phyloP scores from a whole-genome alignment of 768 basidiomycete species.

The Pisolithus sp. region DNA sequence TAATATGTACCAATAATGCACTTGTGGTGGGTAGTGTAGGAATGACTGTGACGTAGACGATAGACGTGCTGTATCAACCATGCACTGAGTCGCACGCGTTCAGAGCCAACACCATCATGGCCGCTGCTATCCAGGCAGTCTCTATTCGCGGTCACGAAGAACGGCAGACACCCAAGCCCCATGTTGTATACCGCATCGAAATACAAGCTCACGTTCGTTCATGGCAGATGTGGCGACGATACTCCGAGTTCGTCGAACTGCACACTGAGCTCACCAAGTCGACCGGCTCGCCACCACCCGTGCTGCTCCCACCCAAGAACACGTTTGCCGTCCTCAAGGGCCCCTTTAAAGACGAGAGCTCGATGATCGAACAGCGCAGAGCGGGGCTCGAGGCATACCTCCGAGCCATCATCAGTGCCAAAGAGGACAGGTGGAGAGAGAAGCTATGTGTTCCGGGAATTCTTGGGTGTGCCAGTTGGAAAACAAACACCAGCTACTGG shows the following conservation, averaged over 20 bases:
- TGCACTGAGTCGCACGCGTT: background rate
- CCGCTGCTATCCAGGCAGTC: constrained; percentile 67
- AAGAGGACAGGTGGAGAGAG: constrained; percentile 81
- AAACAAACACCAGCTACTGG: constrained; percentile 33
- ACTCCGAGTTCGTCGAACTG: constrained; percentile 90
- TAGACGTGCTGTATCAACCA: no score
- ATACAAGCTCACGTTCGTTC: constrained; percentile 85
- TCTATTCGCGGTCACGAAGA: constrained; percentile 65
- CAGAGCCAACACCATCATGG: constrained; percentile 34
- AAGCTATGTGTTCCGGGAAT: constrained; percentile 74
- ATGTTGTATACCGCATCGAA: constrained; percentile 76
- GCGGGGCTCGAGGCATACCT: constrained; percentile 77
- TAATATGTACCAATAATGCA: background rate
- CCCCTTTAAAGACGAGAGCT: constrained; percentile 43
- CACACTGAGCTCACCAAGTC: constrained; percentile 74
- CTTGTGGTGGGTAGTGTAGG: no score
- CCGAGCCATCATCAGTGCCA: constrained; percentile 75
- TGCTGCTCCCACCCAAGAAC: constrained; percentile 80
- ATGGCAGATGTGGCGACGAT: constrained; percentile 92
- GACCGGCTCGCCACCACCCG: constrained; percentile 77
- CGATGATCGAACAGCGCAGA: constrained; percentile 71
- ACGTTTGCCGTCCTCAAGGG: constrained; percentile 58
- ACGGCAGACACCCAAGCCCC: constrained; percentile 63
- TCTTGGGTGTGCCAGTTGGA: constrained; percentile 77
- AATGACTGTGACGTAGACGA: no score